Base-by-base conservation (phyloP, 2,329 filamentous ascomycete genomes). In the Pseudomassariella vexata region DNA sequence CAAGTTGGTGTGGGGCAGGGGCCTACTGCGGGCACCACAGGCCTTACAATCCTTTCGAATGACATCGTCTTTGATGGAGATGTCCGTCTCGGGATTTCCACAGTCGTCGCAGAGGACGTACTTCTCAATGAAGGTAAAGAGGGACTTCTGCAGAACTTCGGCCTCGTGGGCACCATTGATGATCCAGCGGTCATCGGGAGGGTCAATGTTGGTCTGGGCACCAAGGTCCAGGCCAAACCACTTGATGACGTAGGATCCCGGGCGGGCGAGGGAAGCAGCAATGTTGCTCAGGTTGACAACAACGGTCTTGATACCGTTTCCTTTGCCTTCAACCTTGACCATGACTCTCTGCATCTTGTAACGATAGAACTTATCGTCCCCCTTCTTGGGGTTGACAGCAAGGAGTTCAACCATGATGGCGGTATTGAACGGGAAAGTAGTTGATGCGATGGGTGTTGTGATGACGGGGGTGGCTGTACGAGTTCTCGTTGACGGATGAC, bases 301-400 rank as follows among this genome's bases (percentile, higher is more conserved):
- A 56, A 98, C 92, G 52, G 75, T 98, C 75, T 98, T 98, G 79
- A 98, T 98, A 59, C 92, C 92, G 70, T 98, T 98, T 49, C 92
- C 92, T 69, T 98, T 98, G 68, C 92, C 92, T 70, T 98, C 92
- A 53, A 98, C 94, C 76, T 98, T 98, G 63, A 92, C 95, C 74
- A 94, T 87, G 60, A 98, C 73, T 53, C 81, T 83, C 72, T 96
- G 92, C 92, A 98, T 98, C 80, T 98, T 98, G 82, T 98, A 98
- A 65, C 92, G 92, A 73, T 98, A 98, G 80, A 95, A 98, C 68
- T 84, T 84, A 70, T 98, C 92, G 73, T 82, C 83, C 71, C 95
- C 83, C 84, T 96, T 90, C 67, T 86, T 87, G 66, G 89, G 89
- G 70, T 98, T 98, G 79, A 98, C 75, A 70, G 86, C 89, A 16